Evolutionary conservation across 768 basidiomycete species (phyloP).

Genomic region (Mycena galericulata): DNA sequence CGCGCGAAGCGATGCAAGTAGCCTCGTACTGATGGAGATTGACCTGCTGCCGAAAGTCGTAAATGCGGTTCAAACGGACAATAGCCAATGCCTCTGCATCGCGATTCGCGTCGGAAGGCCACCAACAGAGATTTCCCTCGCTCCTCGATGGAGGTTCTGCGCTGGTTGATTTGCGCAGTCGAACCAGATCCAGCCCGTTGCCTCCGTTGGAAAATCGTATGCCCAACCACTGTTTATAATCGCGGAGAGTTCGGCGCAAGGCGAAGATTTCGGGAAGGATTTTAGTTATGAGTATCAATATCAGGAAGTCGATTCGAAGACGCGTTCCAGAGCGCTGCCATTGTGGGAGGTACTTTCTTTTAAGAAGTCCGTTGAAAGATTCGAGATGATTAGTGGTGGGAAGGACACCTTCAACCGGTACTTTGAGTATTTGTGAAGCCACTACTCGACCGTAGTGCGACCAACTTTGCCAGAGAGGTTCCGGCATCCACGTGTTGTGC

Average conservation of each 20-base stretch:
- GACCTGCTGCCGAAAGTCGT: background rate
- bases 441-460: background rate
- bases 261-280: conserved; percentile 22
- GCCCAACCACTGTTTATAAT: background rate
- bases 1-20: background rate
- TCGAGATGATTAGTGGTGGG: conserved; percentile 49
- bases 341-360: conserved; percentile 39
- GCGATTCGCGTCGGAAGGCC: background rate
- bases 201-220: background rate
- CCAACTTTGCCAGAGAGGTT: conserved; percentile 6
- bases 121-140: background rate
- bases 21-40: background rate
- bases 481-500: background rate
- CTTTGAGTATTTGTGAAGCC: background rate
- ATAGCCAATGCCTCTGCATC: background rate
- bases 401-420: conserved; percentile 36
- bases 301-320: conserved; percentile 45
- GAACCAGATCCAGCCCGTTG: background rate
- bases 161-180: background rate
- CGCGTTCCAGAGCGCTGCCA: conserved; percentile 40
- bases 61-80: background rate
- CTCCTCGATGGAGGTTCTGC: background rate
- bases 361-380: conserved; percentile 45
- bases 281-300: conserved; percentile 23
- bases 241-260: too few species aligned